Conservation (phyloP, 2,329 filamentous ascomycete species). For the Xenosphaeropsis pyriputrescens region DNA sequence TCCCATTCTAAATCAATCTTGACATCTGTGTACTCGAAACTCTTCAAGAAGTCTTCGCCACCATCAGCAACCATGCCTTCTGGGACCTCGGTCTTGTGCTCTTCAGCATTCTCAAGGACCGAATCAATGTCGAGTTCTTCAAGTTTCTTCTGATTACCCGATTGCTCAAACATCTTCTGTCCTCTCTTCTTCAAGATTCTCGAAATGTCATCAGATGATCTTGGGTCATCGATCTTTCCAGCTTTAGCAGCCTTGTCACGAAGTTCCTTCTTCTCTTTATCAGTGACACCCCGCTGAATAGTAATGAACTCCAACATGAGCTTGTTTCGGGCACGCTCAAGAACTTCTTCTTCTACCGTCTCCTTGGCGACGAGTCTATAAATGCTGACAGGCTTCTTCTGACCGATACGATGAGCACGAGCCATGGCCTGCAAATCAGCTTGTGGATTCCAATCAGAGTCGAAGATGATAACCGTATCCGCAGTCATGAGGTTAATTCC, state of each 20-base stretch:
- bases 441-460: slow-evolving; percentile 98
- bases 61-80: slow-evolving; percentile 91
- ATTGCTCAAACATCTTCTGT: slow-evolving; percentile 99
- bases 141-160: slow-evolving; percentile 87
- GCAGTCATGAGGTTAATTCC: slow-evolving; percentile 99
- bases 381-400: slow-evolving; percentile 90
- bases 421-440: slow-evolving; percentile 98
- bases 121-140: slow-evolving; percentile 97
- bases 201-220: slow-evolving; percentile 87
- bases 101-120: slow-evolving; percentile 89
- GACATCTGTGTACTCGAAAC: slow-evolving; percentile 89
- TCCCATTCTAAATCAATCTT: slow-evolving; percentile 98
- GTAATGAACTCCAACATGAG: slow-evolving; percentile 94
- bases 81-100: slow-evolving; percentile 90
- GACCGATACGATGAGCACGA: slow-evolving; percentile 91
- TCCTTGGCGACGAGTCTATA: slow-evolving; percentile 96
- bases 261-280: slow-evolving; percentile 73
- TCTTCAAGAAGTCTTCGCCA: slow-evolving; percentile 87
- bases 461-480: slow-evolving; percentile 94
- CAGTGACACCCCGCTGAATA: slow-evolving; percentile 91
- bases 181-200: slow-evolving; percentile 93
- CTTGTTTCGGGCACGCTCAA: slow-evolving; percentile 94
- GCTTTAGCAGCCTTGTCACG: slow-evolving; percentile 66
- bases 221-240: slow-evolving; percentile 66
- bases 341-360: slow-evolving; percentile 93